Evolutionary conservation across 768 basidiomycete genomes (phyloP).

Genomic region (Boletus rubroflammeus): DNA sequence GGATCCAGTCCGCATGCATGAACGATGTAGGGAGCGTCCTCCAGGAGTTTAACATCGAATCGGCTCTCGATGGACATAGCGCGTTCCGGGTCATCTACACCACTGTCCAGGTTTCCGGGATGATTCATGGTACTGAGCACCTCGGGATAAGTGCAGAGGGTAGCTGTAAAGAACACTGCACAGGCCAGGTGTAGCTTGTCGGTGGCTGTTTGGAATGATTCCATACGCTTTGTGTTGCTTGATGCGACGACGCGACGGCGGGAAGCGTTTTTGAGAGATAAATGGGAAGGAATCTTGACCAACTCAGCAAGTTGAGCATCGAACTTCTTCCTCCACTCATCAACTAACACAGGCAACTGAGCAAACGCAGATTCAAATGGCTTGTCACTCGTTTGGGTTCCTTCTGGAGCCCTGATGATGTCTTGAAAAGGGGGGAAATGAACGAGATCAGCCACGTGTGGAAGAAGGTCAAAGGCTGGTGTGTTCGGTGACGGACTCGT

Average conservation of each 20-base stretch:
- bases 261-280: neutral
- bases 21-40: neutral
- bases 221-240: neutral
- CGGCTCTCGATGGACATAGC: neutral
- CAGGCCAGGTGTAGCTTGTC: neutral
- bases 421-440: neutral
- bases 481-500: neutral
- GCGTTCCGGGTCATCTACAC: too few species aligned
- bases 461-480: neutral
- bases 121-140: neutral
- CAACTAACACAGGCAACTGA: neutral
- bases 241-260: neutral
- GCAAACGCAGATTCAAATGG: constrained; percentile 3
- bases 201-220: neutral
- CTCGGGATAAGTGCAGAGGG: neutral
- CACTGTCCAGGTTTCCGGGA: too few species aligned
- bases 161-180: neutral
- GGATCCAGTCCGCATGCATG: constrained; percentile 4
- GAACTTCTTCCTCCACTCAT: neutral
- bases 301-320: neutral
- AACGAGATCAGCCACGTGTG: neutral
- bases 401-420: neutral
- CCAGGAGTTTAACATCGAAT: neutral
- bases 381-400: neutral
- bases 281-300: neutral